Evolutionary conservation across 169 alveolate species (phyloP), one percentile per base, ranked within the genome.

Genomic region (Plasmodium vivax): DNA sequence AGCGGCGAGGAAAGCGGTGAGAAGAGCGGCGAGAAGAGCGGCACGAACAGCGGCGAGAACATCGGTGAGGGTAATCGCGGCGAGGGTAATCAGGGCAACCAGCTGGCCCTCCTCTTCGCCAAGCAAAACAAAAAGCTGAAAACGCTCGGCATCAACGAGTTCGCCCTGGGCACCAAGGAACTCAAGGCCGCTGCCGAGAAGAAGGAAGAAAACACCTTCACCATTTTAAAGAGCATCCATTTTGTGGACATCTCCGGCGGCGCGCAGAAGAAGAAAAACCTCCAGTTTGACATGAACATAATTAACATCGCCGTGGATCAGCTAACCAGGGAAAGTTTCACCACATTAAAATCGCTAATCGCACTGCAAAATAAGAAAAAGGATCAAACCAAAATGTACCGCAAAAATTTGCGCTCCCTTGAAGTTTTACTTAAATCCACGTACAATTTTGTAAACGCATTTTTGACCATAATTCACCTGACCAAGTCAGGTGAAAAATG

Each of bases 401-500:
- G 43, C 32, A 88, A 88, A 19, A 41, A 77, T 38, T n/a, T 88
- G 4, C 27, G 38, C n/a, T 27, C 41, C 16, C 34, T 79, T 79
- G 38, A 54, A 12, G 32, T 47, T 62, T 56, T 88, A 27, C 47
- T 88, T 38, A 88, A 88, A 45, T 23, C 68, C 47, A 79, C 82
- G 1, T 68, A 36, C 19, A 79, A 79, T 88, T 54, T 88, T 56
- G 43, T 80, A 9, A 88, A 88, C 45, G 36, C 81, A 38, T 79
- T 88, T 56, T 6, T 79, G 27, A 19, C 34, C 38, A 58, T 88
- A 79, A 79, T 77, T 56, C 80, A 79, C 9, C 41, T 77, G 30
- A n/a, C 72, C 32, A 58, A 79, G 34, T 79, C 83, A 72, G 84
- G 84, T 45, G 41, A 88, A 56, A 80, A 88, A 80, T 88, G 83